Base-by-base conservation (phyloP, 495 filamentous ascomycete species). In the Pseudevernia furfuracea region DNA sequence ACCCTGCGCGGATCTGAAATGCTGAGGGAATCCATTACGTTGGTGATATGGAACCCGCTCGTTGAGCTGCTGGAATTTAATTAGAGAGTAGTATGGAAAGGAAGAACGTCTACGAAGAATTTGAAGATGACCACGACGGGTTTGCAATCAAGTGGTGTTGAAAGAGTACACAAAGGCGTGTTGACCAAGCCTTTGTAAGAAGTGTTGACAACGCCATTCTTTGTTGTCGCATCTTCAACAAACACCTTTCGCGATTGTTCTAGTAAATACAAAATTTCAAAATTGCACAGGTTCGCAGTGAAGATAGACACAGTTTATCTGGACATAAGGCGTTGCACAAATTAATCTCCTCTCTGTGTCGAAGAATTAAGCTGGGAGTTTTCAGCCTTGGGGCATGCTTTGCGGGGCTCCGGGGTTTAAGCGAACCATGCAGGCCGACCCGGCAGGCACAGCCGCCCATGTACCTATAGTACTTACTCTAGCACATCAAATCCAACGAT, bases 1-100 rank as follows among this genome's bases (percentile, higher is more conserved):
- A 30, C 61, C 23, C 34, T 63, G 5, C 38, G 52, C 11, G 61
- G 61, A 4, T 43, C 61, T 56, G 52, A 34, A 21, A 55, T 34
- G 30, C 52, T n/a, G 17, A 55, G 52, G 30, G 15, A 55, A 8
- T 34, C 52, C 52, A 55, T 55, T 34, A 17, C 30, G 25, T 30
- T 17, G 49, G 49, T 53, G 49, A 55, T 21, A 21, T n/a, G 30
- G 14, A 10, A 21, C 15, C 8, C 4, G 11, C 15, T 34, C 52
- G 10, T 55, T 55, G 30, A 34, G 30, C 30, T 32, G 28, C 52
- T 34, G 17, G 8, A 55, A 34, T 9, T 8, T 55, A 2, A 11
- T 19, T 55, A 17, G 30, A 8, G 1, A n/a, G 4, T 30, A 30
- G 14, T 21, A 4, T 55, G 52, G 30, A 32, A 19, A 55, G 7